Conservation (phyloP, 164 flowering plant species). For the Sedum album region DNA sequence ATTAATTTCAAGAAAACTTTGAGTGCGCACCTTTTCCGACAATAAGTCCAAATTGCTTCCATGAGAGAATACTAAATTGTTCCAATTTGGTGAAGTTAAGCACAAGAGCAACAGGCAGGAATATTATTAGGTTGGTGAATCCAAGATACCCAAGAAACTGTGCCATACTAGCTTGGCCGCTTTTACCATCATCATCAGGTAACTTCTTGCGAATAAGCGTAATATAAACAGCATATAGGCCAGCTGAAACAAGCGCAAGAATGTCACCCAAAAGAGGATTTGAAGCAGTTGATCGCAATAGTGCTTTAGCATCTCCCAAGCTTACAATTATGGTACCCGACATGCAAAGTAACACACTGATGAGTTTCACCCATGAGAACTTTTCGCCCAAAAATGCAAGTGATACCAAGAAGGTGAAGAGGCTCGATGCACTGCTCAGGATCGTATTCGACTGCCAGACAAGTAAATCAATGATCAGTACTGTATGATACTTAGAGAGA, state of each 20-base stretch:
- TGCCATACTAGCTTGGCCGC: constrained; percentile 68
- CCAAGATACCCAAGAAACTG: constrained; percentile 95
- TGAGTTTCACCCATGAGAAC: constrained; percentile 84
- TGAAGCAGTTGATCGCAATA: constrained; percentile 36
- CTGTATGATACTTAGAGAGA: neutral
- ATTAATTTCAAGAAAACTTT: too few relatives aligned
- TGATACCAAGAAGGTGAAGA: constrained; percentile 84
- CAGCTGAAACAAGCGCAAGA: constrained; percentile 70
- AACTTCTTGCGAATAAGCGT: constrained; percentile 79
- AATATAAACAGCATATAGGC: constrained; percentile 73
- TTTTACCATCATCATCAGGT: constrained; percentile 65
- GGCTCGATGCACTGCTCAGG: constrained; percentile 86
- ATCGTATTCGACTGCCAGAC: constrained; percentile 82
- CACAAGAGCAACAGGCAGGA: constrained; percentile 78
- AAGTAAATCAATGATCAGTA: neutral
- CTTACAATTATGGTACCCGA: constrained; percentile 89
- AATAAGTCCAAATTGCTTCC: constrained; percentile 72
- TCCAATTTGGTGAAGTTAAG: constrained; percentile 59
- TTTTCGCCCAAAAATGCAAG: constrained; percentile 75
- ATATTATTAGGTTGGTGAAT: constrained; percentile 71
- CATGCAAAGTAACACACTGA: constrained; percentile 93
- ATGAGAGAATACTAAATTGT: constrained; percentile 47
- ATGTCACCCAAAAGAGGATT: constrained; percentile 83
- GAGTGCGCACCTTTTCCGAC: constrained; percentile 82
- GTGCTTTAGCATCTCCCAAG: constrained; percentile 54